Evolutionary conservation across 2,329 filamentous ascomycete species (phyloP).

Genomic region (Monilinia fructicola): DNA sequence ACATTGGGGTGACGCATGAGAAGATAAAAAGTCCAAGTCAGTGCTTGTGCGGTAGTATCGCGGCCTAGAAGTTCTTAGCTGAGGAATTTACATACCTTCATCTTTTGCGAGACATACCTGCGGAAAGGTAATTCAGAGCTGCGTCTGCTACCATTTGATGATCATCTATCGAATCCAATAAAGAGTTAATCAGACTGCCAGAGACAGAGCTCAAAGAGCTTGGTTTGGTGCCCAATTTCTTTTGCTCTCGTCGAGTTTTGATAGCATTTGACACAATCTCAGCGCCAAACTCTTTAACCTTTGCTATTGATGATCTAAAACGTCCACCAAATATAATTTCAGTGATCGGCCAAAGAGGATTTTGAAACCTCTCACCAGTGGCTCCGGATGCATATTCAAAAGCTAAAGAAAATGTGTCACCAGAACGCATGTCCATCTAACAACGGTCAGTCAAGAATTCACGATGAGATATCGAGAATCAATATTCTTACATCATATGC

Average conservation of each 20-base stretch:
- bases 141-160: slow-evolving; percentile 60
- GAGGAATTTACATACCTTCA: not conserved
- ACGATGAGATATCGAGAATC: not conserved
- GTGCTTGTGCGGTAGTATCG: slow-evolving; percentile 63
- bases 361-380: slow-evolving; percentile 63
- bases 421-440: slow-evolving; percentile 63
- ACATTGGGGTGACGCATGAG: slow-evolving; percentile 53
- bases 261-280: slow-evolving; percentile 57
- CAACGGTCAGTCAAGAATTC: slow-evolving; percentile 3
- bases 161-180: slow-evolving; percentile 57
- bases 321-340: slow-evolving; percentile 52
- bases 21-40: slow-evolving; percentile 64
- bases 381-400: slow-evolving; percentile 63
- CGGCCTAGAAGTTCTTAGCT: slow-evolving; percentile 45
- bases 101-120: slow-evolving; percentile 42
- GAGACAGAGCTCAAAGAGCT: slow-evolving; percentile 44
- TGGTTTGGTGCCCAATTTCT: slow-evolving; percentile 26
- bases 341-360: slow-evolving; percentile 61
- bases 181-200: slow-evolving; percentile 59
- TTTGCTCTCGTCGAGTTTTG: slow-evolving; percentile 41
- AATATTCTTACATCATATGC: slow-evolving; percentile 54
- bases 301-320: slow-evolving; percentile 51
- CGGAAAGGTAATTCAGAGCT: slow-evolving; percentile 65
- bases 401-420: slow-evolving; percentile 58
- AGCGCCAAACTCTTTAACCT: slow-evolving; percentile 56